Base-by-base conservation (phyloP, 2,329 filamentous ascomycete genomes). In the Apiospora rasikravindrae region DNA sequence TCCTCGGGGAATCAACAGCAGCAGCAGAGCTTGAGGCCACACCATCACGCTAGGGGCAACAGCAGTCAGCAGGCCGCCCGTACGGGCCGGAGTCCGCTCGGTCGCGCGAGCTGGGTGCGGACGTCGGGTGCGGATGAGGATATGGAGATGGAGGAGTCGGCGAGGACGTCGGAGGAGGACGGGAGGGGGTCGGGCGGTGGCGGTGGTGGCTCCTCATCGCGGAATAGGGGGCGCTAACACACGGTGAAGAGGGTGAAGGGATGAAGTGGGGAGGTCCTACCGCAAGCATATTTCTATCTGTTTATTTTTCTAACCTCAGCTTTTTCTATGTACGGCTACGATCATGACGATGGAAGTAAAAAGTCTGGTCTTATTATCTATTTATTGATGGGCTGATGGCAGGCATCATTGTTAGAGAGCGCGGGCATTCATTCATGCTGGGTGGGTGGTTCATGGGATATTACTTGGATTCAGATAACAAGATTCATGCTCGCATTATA, bases 61-160 rank as follows among this genome's bases (percentile, higher is more conserved):
- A 64, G 57, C 33, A 24, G 33, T 33, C 57, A 64, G 10, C 57
- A 64, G 33, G 19, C 77, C 57, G 72, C 71, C 64, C 71, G 78
- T 44, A 77, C 78, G 2, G 82, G 81, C 5, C 79, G 81, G 42
- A 85, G 84, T 71, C 84, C 84, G 5, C 77, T 85, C 5, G 81
- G 82, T 1, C 77, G 81, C 29, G 75, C 77, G 22, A 83, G 82
- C 72, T 82, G 80, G 75, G 75, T 81, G 67, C 77, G 78, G 26
- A 76, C 77, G 0, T 74, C 78, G 19, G 74, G n/a, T 10, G 66
- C 14, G 10, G 40, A 68, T 13, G 66, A 68, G 11, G 40, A 44
- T 10, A 8, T 45, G n/a, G 42, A 68, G 26, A 45, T 68, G 66
- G 66, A 45, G 11, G 64, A 47, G 14, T 45, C 44, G 14, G 40